phyloP scores from a whole-genome alignment of 2,329 filamentous ascomycete genomes.

The Diplodia seriata region DNA sequence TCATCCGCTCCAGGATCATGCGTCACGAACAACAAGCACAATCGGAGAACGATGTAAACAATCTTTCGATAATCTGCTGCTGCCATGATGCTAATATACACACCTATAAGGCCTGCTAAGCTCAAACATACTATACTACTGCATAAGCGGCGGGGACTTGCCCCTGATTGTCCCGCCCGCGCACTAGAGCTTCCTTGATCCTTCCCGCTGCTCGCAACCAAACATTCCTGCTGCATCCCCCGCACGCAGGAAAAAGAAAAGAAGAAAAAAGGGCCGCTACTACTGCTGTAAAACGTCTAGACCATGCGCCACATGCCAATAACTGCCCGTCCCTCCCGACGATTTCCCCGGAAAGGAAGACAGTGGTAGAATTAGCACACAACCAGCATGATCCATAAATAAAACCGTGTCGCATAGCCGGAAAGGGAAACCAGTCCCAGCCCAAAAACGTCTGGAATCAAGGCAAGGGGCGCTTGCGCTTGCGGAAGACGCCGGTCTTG shows the following conservation, averaged over 20 bases:
- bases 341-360: background rate
- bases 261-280: background rate
- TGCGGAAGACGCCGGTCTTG: background rate
- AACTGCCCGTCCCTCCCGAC: background rate
- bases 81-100: slow-evolving; percentile 22
- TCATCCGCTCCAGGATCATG: background rate
- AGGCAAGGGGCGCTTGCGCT: background rate
- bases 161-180: slow-evolving; percentile 11
- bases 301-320: slow-evolving; percentile 11
- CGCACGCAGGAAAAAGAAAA: background rate
- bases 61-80: background rate
- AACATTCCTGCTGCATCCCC: slow-evolving; percentile 1
- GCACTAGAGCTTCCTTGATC: background rate
- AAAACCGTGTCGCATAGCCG: background rate
- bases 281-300: background rate
- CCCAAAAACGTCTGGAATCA: background rate
- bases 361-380: background rate
- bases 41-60: background rate
- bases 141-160: background rate
- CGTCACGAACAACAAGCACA: background rate
- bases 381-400: slow-evolving; percentile 1
- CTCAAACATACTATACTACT: slow-evolving; percentile 5
- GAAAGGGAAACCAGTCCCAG: background rate
- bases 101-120: background rate
- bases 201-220: slow-evolving; percentile 13